These are phyloP conservation scores for Naegleria fowleri DNA, from an alignment of 208 protist genomes.

Conservation along the genomic window DNA sequence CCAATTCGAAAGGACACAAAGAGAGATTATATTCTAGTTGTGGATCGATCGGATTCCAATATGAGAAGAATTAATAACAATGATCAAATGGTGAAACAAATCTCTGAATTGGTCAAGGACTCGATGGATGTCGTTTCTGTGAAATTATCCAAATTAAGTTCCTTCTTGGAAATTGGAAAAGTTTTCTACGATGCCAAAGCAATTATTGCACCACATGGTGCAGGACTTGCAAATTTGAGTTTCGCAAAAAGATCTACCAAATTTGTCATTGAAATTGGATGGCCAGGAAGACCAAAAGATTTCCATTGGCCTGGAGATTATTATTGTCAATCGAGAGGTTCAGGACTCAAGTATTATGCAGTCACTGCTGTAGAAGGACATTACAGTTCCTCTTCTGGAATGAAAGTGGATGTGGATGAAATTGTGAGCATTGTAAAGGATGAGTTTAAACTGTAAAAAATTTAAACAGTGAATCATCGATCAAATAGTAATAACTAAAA, in stretches of 20 bases:
- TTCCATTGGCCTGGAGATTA: background rate
- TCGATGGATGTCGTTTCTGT: background rate
- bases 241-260: background rate
- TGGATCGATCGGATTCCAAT: background rate
- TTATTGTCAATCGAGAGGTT: background rate
- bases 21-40: background rate
- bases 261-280: background rate
- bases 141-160: background rate
- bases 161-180: background rate
- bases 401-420: background rate
- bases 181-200: background rate
- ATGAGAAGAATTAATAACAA: background rate
- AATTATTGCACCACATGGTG: constrained; percentile 1
- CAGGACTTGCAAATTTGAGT: background rate
- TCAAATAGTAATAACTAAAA: no score
- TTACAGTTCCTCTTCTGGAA: background rate
- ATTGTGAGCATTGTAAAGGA: background rate
- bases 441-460: background rate
- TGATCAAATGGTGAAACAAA: background rate
- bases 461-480: no score
- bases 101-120: background rate
- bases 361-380: background rate
- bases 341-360: background rate
- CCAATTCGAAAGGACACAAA: background rate
- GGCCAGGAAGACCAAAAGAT: background rate